Evolutionary conservation across 129 eudicot species (phyloP), one percentile per base, ranked within the genome.

Genomic region (Sambucus nigra): DNA sequence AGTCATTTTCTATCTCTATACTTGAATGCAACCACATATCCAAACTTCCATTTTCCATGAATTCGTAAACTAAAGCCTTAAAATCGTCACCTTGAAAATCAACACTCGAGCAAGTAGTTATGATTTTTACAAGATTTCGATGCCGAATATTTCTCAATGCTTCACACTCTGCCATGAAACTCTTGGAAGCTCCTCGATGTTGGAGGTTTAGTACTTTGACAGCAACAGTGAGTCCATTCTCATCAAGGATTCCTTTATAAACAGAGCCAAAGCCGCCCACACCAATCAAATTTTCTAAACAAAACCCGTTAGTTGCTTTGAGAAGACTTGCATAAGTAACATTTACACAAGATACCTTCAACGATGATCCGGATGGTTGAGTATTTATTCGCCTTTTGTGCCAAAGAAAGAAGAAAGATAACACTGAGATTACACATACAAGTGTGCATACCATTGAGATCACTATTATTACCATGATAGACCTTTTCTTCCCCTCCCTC

Each of bases 221-320:
- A 4, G 86, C 81, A 53, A 79, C 59, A 10, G 32, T 38, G 23
- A 1, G 24, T 16, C 26, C 55, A 10, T 61, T 53, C 18, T 21
- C 27, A 47, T 69, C 64, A 14, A 67, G 47, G 11, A 35, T 39
- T 46, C 86, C 81, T 62, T 46, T 62, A 14, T 76, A 76, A 24
- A 76, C 77, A 23, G 70, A 45, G 1, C 74, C 73, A 62, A 39
- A 70, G 23, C 72, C 28, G 1, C 75, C 74, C 15, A 46, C 47
- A 3, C 78, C 74, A 1, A 79, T 47, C 50, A 79, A 53, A 51
- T 74, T 74, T 18, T 28, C 60, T 0, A 28, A 0, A 2, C 77
- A 69, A 23, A 79, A 79, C 51, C 73, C 78, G 0, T 70, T 17
- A 14, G 86, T 79, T 44, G 86, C 86, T 62, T 62, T 64, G 59